phyloP scores from a whole-genome alignment of 768 basidiomycete species.

The Strobilomyces echinocephalus region DNA sequence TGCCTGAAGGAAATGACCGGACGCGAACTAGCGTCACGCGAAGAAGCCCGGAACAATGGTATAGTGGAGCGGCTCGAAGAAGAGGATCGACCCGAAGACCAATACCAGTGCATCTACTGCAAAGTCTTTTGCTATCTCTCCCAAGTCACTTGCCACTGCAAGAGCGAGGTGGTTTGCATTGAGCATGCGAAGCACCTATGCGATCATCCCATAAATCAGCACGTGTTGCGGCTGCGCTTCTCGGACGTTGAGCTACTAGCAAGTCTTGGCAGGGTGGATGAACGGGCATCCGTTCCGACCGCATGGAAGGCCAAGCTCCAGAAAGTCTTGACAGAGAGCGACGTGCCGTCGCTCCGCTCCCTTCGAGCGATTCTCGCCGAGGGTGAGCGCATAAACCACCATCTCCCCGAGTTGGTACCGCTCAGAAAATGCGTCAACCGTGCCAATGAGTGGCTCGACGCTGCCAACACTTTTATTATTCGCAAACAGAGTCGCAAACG shows the following conservation, averaged over 20 bases:
- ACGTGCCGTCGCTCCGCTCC: conserved; percentile 68
- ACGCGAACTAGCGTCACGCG: conserved; percentile 70
- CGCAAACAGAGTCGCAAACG: conserved; percentile 79
- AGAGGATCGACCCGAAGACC: conserved; percentile 84
- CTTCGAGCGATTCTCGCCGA: conserved; percentile 82
- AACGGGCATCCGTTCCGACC: conserved; percentile 68
- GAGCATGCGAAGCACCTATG: conserved; percentile 82
- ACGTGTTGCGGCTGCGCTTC: conserved; percentile 73
- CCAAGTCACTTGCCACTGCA: conserved; percentile 81
- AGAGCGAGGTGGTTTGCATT: conserved; percentile 73
- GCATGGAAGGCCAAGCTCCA: conserved; percentile 72
- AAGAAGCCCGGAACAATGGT: conserved; percentile 52
- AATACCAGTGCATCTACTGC: conserved; percentile 93
- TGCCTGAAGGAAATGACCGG: conserved; percentile 85
- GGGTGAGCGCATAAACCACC: conserved; percentile 79
- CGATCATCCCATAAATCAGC: conserved; percentile 50
- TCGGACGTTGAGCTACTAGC: conserved; percentile 73
- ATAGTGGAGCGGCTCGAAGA: conserved; percentile 68
- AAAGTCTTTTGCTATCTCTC: conserved; percentile 94
- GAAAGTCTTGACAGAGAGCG: conserved; percentile 61
- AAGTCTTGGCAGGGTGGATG: conserved; percentile 57
- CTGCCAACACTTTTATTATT: conserved; percentile 70
- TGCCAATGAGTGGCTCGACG: conserved; percentile 87
- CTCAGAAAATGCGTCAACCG: conserved; percentile 75
- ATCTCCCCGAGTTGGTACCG: conserved; percentile 62